Conservation (phyloP, 2,329 filamentous ascomycete genomes). For the Diplodia mutila region DNA sequence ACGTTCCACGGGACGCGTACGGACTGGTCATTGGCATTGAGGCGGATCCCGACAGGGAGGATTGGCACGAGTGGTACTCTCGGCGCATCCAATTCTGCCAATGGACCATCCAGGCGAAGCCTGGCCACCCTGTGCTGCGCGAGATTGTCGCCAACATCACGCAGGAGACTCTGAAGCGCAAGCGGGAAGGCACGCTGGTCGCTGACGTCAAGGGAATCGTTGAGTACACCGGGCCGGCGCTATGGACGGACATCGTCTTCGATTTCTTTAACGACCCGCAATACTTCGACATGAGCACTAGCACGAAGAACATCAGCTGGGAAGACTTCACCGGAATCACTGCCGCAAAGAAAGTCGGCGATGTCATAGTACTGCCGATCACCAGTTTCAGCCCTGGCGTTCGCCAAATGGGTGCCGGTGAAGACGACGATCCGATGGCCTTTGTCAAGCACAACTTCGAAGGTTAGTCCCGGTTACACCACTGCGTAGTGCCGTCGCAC, state of each 20-base stretch:
- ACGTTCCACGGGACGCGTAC: constrained; percentile 75
- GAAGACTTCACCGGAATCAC: constrained; percentile 88
- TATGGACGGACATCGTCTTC: constrained; percentile 94
- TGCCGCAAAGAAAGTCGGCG: constrained; percentile 81
- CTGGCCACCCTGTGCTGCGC: constrained; percentile 87
- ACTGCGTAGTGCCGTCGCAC: background rate
- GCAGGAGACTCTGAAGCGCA: constrained; percentile 74
- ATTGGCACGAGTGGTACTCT: constrained; percentile 96
- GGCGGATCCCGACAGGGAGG: constrained; percentile 87
- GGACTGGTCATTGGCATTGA: constrained; percentile 94
- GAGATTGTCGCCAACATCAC: constrained; percentile 88
- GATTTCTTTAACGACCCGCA: constrained; percentile 89
- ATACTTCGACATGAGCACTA: constrained; percentile 79
- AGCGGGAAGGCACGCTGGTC: constrained; percentile 67
- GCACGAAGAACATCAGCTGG: constrained; percentile 77
- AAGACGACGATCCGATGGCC: constrained; percentile 89
- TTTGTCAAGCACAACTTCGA: constrained; percentile 98
- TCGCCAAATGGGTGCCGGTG: constrained; percentile 86
- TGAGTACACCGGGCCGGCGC: constrained; percentile 89
- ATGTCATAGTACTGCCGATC: constrained; percentile 91
- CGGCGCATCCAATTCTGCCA: constrained; percentile 97
- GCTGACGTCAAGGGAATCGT: constrained; percentile 76
- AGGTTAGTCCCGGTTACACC: constrained; percentile 61
- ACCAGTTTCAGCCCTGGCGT: constrained; percentile 97
- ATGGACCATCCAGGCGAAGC: constrained; percentile 97